phyloP scores from a whole-genome alignment of 148 eudicot genomes.

The Chenopodium quinoa region DNA sequence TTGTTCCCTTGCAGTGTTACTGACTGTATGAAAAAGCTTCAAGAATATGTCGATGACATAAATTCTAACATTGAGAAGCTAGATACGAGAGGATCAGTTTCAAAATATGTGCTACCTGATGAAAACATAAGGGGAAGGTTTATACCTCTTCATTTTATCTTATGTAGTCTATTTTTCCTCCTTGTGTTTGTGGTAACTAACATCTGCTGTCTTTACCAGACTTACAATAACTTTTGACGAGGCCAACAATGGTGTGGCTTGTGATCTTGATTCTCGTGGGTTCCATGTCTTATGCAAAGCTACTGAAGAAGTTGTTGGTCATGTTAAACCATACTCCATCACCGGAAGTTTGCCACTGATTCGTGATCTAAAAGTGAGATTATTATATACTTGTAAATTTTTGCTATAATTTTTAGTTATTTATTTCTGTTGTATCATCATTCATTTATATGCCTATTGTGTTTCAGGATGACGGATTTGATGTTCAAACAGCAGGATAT shows the following conservation, averaged over 20 bases:
- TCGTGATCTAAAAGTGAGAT: conserved; percentile 75
- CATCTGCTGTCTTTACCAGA: conserved; percentile 35
- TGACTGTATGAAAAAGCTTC: conserved; percentile 69
- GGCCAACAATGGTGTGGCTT: conserved; percentile 80
- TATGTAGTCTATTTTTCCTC: neutral
- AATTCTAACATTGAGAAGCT: conserved; percentile 85
- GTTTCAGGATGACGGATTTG: conserved; percentile 92
- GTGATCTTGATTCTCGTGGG: conserved; percentile 89
- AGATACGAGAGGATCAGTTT: conserved; percentile 80
- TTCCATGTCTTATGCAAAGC: conserved; percentile 92
- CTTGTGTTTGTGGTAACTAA: conserved; percentile 4
- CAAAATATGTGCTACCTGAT: conserved; percentile 86
- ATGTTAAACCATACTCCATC: conserved; percentile 88
- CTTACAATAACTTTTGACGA: conserved; percentile 68
- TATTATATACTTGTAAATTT: neutral
- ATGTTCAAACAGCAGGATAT: conserved; percentile 95
- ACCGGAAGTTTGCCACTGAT: conserved; percentile 95
- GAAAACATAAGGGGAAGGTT: conserved; percentile 90
- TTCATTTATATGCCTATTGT: conserved; percentile 12
- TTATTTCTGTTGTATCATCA: neutral
- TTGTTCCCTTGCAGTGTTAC: conserved; percentile 50
- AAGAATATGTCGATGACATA: conserved; percentile 77
- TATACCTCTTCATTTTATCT: conserved; percentile 18
- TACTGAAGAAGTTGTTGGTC: conserved; percentile 91
- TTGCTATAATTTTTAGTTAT: neutral